Base-by-base conservation (phyloP, 768 basidiomycete genomes). In the Tulasnella sp. region DNA sequence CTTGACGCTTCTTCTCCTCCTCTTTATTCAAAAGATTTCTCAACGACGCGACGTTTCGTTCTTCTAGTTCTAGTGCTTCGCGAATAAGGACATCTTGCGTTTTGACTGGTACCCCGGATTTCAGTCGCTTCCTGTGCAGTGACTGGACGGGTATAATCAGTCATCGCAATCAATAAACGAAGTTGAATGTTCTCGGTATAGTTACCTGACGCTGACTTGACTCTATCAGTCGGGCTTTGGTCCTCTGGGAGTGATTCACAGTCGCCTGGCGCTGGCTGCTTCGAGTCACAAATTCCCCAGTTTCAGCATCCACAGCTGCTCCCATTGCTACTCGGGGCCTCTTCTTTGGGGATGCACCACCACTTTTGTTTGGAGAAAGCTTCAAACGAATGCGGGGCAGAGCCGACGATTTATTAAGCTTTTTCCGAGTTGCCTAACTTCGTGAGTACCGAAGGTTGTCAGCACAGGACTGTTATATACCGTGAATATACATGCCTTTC, bases 41-140 rank as follows among this genome's bases (percentile, higher is more conserved):
- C 78, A 96, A 92, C 68, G 93, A 90, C 6, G 86, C 85, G 29
- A 91, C 89, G 81, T 96, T 96, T 0, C 91, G 90, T 82, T 94
- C 94, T 82, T 96, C 94, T 72, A 90, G 93, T 79, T 94, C 92
- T 22, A 96, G 87, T 0, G 94, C 94, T 8, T 88, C 88, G 1
- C 89, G 89, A 76, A 96, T 91, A 9, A 96, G 87, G 79, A 96
- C 92, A n/a, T 88, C 91, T 80, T 96, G 94, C 0, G 93, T 93
- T 64, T 86, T 87, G 6, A 84, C 82, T 38, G 86, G 89, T 31
- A 83, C 85, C 74, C 85, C 85, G 2, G 82, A 82, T 80, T 89
- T 91, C 8, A 83, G 80, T 79, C 90, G 91, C 83, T 90, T 93
- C 1, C 91, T 88, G 12, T 84, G 78, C 42, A 85, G 84, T 0